Percentiles rank a stretch among this genome's conserved stretches.
Evolutionary conservation across 106 monocot species (phyloP).

Genomic region (Vanilla planifolia): DNA sequence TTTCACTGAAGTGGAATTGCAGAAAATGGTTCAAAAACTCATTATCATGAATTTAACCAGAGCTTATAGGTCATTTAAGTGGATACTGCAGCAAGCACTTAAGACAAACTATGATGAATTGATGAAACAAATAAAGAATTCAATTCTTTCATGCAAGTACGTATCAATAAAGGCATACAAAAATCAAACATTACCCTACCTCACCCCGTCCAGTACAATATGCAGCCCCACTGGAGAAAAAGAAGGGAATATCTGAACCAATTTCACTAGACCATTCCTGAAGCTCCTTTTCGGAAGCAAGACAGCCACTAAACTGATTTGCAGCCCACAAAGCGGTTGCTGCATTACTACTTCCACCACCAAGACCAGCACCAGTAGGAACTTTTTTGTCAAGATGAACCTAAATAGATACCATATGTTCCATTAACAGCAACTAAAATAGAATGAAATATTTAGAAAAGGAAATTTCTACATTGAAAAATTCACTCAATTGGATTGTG

Average conservation of each 20-base stretch:
- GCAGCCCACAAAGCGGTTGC: slow-evolving; percentile 99
- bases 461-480: neutral
- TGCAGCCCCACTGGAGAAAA: slow-evolving; percentile 94
- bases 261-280: slow-evolving; percentile 95
- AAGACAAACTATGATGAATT: too few relatives aligned
- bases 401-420: slow-evolving; percentile 20
- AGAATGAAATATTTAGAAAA: neutral
- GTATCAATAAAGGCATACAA: too few relatives aligned
- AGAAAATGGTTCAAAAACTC: too few relatives aligned
- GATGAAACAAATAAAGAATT: too few relatives aligned
- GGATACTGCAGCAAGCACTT: too few relatives aligned
- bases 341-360: slow-evolving; percentile 98
- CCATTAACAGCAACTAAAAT: neutral
- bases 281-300: slow-evolving; percentile 85
- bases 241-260: slow-evolving; percentile 97
- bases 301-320: slow-evolving; percentile 79
- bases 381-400: slow-evolving; percentile 98
- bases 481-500: neutral
- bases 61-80: too few relatives aligned
- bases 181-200: slow-evolving; percentile 41
- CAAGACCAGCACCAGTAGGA: slow-evolving; percentile 96
- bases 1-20: too few relatives aligned
- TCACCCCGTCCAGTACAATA: slow-evolving; percentile 98
- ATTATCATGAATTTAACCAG: too few relatives aligned
- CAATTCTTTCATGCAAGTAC: too few relatives aligned